Base-by-base conservation (phyloP, 2,329 filamentous ascomycete genomes). In the Fusarium setosum region DNA sequence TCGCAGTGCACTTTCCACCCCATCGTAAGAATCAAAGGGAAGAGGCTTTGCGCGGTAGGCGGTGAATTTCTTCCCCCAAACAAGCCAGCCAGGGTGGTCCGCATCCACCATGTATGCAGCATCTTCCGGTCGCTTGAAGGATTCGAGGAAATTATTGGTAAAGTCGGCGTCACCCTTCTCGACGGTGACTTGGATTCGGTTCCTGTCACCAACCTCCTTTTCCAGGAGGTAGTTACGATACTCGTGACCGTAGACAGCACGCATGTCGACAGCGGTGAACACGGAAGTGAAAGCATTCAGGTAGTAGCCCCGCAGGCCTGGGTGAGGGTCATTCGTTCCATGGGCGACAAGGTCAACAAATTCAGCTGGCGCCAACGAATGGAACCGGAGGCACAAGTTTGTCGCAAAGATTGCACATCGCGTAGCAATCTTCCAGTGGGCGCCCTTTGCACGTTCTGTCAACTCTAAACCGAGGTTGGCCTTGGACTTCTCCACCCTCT, bases 401-500 rank as follows among this genome's bases (percentile, higher is more conserved):
- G 95, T 89, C 5, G 97, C 92, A 75, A 99, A 96, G 32, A 96
- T 92, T 10, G 92, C 92, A 56, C 94, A 97, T 24, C 95, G 87
- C 49, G 90, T 93, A 6, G 95, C 95, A 70, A 97, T 94, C 82
- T 97, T 98, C 96, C 96, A 99, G 74, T 99, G 96, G 1, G 94
- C 93, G 4, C 87, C 87, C 71, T 88, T 90, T 2, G 93, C 92
- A 60, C 91, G 81, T 59, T 91, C 87, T 5, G 94, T 91, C 29
- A 99, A 83, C 75, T 98, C 94, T 54, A 93, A 82, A 0, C 94
- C 92, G 23, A 99, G 81, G 4, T 88, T 86, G 0, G 89, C 83
- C 80, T 99, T 99, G 80, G 92, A 94, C 53, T 85, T 83, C 77
- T 99, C 96, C 5, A 98, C 94, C 60, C 87, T 86, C 50, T 83